These are phyloP conservation scores for Dioscorea alata DNA, from an alignment of 106 monocot species.

Conservation along the genomic window DNA sequence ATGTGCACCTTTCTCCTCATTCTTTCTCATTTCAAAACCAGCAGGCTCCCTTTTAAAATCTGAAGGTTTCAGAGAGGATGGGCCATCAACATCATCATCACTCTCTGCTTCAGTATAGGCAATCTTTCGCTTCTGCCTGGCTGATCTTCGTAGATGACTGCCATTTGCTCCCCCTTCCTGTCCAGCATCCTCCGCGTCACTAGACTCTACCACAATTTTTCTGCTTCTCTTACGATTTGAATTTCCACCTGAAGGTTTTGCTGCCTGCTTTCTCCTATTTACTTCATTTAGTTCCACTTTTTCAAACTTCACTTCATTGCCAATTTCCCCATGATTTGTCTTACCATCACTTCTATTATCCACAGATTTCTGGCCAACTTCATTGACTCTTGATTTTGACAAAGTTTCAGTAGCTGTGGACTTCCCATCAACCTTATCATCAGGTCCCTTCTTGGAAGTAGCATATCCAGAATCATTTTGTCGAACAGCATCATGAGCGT, in stretches of 20 bases:
- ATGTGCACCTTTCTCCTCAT: too few species aligned
- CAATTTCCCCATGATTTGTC: not conserved
- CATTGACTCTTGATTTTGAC: slow-evolving; percentile 10
- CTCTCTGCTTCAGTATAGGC: slow-evolving; percentile 30
- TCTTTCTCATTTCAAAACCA: too few species aligned
- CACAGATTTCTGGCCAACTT: not conserved
- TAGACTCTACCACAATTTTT: slow-evolving; percentile 25
- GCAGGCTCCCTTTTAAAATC: slow-evolving; percentile 17
- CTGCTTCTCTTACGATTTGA: slow-evolving; percentile 28
- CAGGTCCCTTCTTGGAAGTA: not conserved
- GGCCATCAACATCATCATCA: slow-evolving; percentile 21
- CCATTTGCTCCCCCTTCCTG: not conserved
- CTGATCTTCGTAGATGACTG: slow-evolving; percentile 27
- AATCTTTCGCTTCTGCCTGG: slow-evolving; percentile 34
- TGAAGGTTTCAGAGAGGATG: slow-evolving; percentile 19
- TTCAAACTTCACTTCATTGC: slow-evolving; percentile 36
- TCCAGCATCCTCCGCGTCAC: slow-evolving; percentile 20
- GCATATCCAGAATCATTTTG: slow-evolving; percentile 8
- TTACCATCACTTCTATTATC: slow-evolving; percentile 18
- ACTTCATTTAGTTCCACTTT: slow-evolving; percentile 28
- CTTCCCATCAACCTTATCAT: slow-evolving; percentile 12
- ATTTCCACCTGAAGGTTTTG: slow-evolving; percentile 18
- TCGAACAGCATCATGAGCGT: slow-evolving; percentile 17
- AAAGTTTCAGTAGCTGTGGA: not conserved
- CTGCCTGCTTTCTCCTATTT: slow-evolving; percentile 10